Base-by-base conservation (phyloP, 1,284 basidiomycete species). In the Puccinia novopanici region DNA sequence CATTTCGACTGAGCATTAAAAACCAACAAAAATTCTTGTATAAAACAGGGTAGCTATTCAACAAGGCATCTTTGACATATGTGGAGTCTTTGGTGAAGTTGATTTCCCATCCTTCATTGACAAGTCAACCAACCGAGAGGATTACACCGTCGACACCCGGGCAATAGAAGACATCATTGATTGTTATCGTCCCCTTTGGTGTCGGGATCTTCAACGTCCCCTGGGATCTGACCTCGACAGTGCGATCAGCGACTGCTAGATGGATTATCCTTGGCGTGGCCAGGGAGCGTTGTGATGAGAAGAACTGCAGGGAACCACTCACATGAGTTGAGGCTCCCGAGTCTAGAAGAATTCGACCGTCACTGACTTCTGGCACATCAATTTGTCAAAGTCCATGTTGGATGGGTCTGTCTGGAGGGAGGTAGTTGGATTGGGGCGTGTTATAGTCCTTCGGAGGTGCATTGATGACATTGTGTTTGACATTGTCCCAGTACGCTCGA, bases 1-100 rank as follows among this genome's bases (percentile, higher is more conserved):
- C 40, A 70, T 50, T 8, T 9, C 24, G 17, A 4, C 27, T 3
- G 1, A 27, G 8, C 12, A 2, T 5, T 13, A 50, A 3, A 48
- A 5, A 24, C 67, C 67, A 70, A 50, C 67, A 70, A 50, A 22
- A 70, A 50, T 70, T 50, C 12, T 70, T 70, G 24, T 50, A 70
- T 4, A n/a, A 22, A 30, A 45, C 3, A 4, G 12, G 12, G 27
- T 50, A 70, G 13, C 9, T 3, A 3, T 5, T 24, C n/a, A 24
- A 27, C 6, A 15, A 15, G 17, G 24, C 13, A 13, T 27, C 17
- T 2, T 50, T 42, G 1, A 70, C n/a, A 3, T 3, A 5, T 10
- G 42, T 22, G 3, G 2, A 2, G 17, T 22, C 24, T 4, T 42
- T 42, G 24, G 2, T n/a, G 24, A 50, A 42, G 2, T 27, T 3